These are phyloP conservation scores for Hypoxylon cercidicola DNA, from an alignment of 495 filamentous ascomycete species.

Conservation along the genomic window DNA sequence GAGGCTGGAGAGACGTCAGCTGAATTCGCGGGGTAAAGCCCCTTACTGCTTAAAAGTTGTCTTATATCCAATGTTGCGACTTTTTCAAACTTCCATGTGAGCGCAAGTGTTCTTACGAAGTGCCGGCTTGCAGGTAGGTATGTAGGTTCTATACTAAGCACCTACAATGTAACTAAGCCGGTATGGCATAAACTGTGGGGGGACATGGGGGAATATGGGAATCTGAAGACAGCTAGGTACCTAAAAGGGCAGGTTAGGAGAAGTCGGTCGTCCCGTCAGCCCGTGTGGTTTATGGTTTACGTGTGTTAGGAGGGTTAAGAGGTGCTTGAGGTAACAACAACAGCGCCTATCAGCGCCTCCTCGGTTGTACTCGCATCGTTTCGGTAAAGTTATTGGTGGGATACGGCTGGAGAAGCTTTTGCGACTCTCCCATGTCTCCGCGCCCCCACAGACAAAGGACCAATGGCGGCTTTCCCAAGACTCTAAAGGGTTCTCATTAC, in stretches of 20 bases:
- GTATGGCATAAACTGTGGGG: constrained; percentile 7
- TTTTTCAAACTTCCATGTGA: neutral
- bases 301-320: too few relatives aligned
- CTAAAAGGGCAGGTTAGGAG: neutral
- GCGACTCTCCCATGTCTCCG: constrained; percentile 41
- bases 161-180: too few relatives aligned
- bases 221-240: neutral
- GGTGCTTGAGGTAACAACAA: too few relatives aligned
- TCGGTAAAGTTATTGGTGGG: constrained; percentile 33
- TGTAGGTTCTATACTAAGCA: neutral
- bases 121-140: constrained; percentile 1
- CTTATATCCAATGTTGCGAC: constrained; percentile 2
- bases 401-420: constrained; percentile 35
- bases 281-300: neutral
- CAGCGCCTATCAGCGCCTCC: constrained; percentile 8
- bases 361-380: constrained; percentile 43
- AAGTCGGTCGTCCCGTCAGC: constrained; percentile 1
- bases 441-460: constrained; percentile 40
- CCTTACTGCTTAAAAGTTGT: too few relatives aligned
- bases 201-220: neutral
- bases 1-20: too few relatives aligned
- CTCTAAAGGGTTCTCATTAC: constrained; percentile 23
- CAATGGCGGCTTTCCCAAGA: constrained; percentile 39
- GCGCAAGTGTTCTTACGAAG: neutral
- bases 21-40: constrained; percentile 6